phyloP scores from a whole-genome alignment of 495 filamentous ascomycete species.

The Astrothelium macrocarpum region DNA sequence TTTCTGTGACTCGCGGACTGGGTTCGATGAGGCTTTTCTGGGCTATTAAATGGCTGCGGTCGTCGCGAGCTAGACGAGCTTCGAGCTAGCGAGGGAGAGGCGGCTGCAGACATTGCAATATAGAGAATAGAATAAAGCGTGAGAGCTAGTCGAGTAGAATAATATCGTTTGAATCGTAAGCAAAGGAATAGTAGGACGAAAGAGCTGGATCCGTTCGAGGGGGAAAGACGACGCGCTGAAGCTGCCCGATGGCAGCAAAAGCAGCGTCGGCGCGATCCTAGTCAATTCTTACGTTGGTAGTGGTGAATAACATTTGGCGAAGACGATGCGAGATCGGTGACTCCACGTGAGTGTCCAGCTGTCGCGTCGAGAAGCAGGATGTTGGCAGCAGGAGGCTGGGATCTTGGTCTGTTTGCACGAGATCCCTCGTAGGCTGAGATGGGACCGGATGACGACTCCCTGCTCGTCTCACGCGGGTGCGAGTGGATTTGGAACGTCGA shows the following conservation, averaged over 20 bases:
- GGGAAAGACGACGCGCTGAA: background rate
- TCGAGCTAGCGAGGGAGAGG: slow-evolving; percentile 41
- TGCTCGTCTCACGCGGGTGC: background rate
- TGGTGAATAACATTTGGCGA: background rate
- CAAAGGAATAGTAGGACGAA: background rate
- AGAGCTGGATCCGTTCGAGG: background rate
- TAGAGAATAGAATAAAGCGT: background rate
- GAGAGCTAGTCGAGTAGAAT: background rate
- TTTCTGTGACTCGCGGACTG: slow-evolving; percentile 44
- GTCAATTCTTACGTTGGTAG: background rate
- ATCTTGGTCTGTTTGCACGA: background rate
- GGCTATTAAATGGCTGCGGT: slow-evolving; percentile 34
- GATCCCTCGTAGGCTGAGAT: background rate
- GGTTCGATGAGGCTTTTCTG: slow-evolving; percentile 39
- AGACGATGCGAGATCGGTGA: background rate
- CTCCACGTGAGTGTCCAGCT: background rate
- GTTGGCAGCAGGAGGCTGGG: slow-evolving; percentile 4
- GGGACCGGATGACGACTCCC: background rate
- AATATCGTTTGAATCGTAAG: background rate
- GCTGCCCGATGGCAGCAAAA: background rate
- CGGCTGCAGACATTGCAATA: slow-evolving; percentile 40
- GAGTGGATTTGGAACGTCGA: background rate
- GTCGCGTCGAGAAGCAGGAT: background rate
- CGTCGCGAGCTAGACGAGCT: slow-evolving; percentile 47
- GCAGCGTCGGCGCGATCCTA: background rate